phyloP scores from a whole-genome alignment of 257 asterid species.

The Fraxinus americana region DNA sequence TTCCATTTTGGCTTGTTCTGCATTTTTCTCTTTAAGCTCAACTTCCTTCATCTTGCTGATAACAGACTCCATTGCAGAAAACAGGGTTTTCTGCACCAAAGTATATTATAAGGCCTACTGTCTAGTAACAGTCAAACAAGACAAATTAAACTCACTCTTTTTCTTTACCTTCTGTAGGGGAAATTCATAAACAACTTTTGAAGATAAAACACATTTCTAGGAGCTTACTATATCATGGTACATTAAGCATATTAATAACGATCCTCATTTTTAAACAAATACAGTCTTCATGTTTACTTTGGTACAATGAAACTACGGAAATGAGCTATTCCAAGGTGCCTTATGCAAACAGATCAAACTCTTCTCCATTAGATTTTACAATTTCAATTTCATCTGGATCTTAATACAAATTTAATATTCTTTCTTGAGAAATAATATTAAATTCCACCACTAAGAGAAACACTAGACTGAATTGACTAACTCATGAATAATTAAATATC shows the following conservation, averaged over 20 bases:
- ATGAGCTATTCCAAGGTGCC: neutral
- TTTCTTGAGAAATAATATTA: neutral
- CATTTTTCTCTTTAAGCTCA: slow-evolving; percentile 70
- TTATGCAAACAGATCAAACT: neutral
- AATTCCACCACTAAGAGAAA: neutral
- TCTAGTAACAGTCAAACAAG: neutral
- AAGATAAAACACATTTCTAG: neutral
- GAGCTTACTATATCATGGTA: neutral
- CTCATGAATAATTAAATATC: neutral
- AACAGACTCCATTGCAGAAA: slow-evolving; percentile 68
- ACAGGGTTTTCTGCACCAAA: slow-evolving; percentile 60
- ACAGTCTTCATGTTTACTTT: neutral
- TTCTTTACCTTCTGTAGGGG: too few relatives aligned
- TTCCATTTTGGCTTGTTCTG: slow-evolving; percentile 68
- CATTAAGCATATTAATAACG: neutral
- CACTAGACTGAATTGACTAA: neutral
- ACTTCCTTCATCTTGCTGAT: slow-evolving; percentile 75
- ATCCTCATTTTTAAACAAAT: neutral
- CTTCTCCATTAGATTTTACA: neutral
- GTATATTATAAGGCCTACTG: slow-evolving; percentile 13
- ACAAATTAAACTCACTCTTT: neutral
- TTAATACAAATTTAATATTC: neutral
- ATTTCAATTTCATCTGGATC: neutral
- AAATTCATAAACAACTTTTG: neutral
- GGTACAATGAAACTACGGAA: too few relatives aligned